These are phyloP conservation scores for Aurinia saxatilis DNA, from an alignment of 345 rosid genomes.

Conservation along the genomic window DNA sequence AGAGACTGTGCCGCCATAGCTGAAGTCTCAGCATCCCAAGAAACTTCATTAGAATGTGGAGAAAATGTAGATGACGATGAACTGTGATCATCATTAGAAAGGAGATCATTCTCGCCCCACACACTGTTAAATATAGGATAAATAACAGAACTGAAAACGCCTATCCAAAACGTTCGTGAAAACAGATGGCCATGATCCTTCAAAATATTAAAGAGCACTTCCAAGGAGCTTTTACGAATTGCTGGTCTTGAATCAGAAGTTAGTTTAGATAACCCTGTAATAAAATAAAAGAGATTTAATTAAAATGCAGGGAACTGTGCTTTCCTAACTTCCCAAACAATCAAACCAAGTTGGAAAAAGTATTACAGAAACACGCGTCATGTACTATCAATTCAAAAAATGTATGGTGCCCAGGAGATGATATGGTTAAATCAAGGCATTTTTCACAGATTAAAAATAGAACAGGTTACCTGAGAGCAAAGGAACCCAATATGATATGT, in stretches of 20 bases:
- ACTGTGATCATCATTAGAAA: slow-evolving; percentile 36
- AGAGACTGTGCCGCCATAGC: slow-evolving; percentile 64
- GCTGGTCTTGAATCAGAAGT: slow-evolving; percentile 78
- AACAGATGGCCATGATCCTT: slow-evolving; percentile 94
- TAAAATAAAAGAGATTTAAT: not conserved
- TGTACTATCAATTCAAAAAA: not conserved
- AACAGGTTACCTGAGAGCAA: slow-evolving; percentile 67
- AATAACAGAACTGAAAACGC: slow-evolving; percentile 51
- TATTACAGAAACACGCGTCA: not conserved
- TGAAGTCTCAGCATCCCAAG: slow-evolving; percentile 80
- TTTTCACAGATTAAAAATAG: not conserved
- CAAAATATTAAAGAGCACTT: slow-evolving; percentile 90
- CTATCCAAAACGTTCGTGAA: slow-evolving; percentile 63
- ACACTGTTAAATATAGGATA: slow-evolving; percentile 54
- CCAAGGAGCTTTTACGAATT: slow-evolving; percentile 82
- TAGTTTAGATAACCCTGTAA: slow-evolving; percentile 80
- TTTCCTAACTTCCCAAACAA: slow-evolving; percentile 13
- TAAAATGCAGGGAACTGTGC: slow-evolving; percentile 13
- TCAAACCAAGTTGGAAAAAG: no score
- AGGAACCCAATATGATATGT: slow-evolving; percentile 82
- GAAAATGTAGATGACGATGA: slow-evolving; percentile 32
- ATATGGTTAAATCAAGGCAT: not conserved
- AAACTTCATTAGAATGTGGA: slow-evolving; percentile 39
- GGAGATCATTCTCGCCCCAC: slow-evolving; percentile 37
- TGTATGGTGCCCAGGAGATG: not conserved